phyloP scores from a whole-genome alignment of 257 asterid genomes.

The Scutellaria barbata region DNA sequence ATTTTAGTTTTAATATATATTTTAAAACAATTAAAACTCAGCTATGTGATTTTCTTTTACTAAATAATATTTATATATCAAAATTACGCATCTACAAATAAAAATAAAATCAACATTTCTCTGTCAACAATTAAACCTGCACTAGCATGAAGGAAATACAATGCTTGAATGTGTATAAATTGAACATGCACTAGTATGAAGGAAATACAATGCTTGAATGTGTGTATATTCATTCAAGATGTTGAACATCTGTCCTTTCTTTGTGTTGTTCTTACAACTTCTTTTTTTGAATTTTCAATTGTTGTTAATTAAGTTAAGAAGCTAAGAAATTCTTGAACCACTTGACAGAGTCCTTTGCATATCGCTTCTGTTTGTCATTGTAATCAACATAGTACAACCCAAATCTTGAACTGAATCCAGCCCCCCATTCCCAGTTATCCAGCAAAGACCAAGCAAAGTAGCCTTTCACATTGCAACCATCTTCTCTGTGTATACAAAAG shows the following conservation, averaged over 20 bases:
- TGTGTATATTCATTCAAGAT: neutral
- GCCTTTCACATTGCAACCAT: slow-evolving; percentile 87
- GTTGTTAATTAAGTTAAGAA: slow-evolving; percentile 28
- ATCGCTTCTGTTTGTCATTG: slow-evolving; percentile 68
- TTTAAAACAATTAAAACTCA: too few relatives aligned
- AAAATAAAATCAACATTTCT: neutral
- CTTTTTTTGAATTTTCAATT: neutral
- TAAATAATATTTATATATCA: too few relatives aligned
- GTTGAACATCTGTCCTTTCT: neutral
- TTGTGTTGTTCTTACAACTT: neutral
- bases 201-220: neutral
- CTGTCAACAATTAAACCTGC: neutral
- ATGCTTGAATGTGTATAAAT: neutral
- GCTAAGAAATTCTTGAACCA: slow-evolving; percentile 85
- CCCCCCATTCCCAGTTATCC: slow-evolving; percentile 96
- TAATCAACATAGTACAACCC: slow-evolving; percentile 86
- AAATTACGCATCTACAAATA: too few relatives aligned
- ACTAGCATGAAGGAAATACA: neutral
- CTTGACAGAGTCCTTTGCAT: slow-evolving; percentile 73
- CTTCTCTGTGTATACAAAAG: slow-evolving; percentile 56
- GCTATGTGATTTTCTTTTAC: too few relatives aligned
- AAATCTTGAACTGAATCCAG: slow-evolving; percentile 75
- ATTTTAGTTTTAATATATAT: too few relatives aligned
- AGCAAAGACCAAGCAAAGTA: slow-evolving; percentile 89
- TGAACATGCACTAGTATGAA: neutral